These are phyloP conservation scores for Tuctoria greenei DNA, from an alignment of 176 grass and related monocot species.

Conservation along the genomic window DNA sequence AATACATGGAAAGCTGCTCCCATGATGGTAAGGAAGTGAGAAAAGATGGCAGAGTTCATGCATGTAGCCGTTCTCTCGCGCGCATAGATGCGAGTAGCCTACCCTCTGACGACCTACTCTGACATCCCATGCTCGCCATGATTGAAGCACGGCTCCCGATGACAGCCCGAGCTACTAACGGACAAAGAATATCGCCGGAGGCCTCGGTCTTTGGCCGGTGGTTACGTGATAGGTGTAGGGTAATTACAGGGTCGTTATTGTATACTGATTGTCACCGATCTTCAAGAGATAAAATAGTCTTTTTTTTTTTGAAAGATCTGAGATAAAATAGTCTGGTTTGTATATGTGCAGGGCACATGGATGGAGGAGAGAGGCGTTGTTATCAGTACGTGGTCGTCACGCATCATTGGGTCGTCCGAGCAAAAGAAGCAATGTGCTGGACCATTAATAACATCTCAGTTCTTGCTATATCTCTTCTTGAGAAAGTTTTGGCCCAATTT, in stretches of 20 bases:
- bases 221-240: not conserved
- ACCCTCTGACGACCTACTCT: not conserved
- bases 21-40: not conserved
- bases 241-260: too few relatives aligned
- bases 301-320: too few relatives aligned
- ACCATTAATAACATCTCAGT: not conserved
- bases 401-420: not conserved
- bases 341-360: slow-evolving; percentile 8
- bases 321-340: not conserved
- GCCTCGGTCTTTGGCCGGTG: not conserved
- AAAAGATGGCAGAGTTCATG: slow-evolving; percentile 1
- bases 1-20: slow-evolving; percentile 7
- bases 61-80: not conserved
- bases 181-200: slow-evolving; percentile 23
- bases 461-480: not conserved
- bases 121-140: slow-evolving; percentile 50
- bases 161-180: slow-evolving; percentile 22
- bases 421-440: not conserved
- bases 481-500: not conserved
- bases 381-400: not conserved
- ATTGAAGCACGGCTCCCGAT: slow-evolving; percentile 54
- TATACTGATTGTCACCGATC: not conserved
- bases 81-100: slow-evolving; percentile 48
- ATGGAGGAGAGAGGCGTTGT: not conserved
- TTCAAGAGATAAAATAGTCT: too few relatives aligned